Conservation (phyloP, 345 rosid species). For the Aethionema arabicum region DNA sequence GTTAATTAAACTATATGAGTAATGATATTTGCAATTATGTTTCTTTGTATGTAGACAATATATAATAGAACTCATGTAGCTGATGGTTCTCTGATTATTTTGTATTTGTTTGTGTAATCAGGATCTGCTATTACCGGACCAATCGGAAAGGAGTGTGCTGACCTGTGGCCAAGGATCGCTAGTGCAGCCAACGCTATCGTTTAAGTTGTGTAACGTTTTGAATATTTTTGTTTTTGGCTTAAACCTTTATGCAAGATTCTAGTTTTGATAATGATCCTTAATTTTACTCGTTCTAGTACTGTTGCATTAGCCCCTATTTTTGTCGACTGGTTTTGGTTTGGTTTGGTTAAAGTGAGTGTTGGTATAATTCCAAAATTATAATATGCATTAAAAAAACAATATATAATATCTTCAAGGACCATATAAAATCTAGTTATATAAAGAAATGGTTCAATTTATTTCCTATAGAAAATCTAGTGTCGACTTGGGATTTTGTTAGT, state of each 20-base stretch:
- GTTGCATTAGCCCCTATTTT: not conserved
- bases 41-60: not conserved
- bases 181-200: constrained; percentile 48
- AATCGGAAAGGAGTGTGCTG: constrained; percentile 84
- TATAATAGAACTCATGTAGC: not conserved
- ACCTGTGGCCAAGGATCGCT: constrained; percentile 62
- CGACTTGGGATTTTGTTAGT: too few species aligned
- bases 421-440: too few species aligned
- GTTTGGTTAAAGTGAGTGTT: not conserved
- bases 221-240: constrained; percentile 29
- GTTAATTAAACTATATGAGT: too few species aligned
- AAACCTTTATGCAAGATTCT: constrained; percentile 11
- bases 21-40: too few species aligned
- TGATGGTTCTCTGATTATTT: not conserved
- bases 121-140: constrained; percentile 89
- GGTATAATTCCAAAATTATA: too few species aligned
- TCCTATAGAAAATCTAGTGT: too few species aligned
- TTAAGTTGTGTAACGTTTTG: constrained; percentile 15
- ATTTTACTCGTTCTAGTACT: not conserved
- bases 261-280: constrained; percentile 5
- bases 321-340: not conserved
- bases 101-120: constrained; percentile 19
- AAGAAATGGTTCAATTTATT: too few species aligned
- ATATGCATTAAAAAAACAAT: too few species aligned
- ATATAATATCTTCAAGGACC: too few species aligned